Evolutionary conservation across 2,329 filamentous ascomycete species (phyloP).

Genomic region (Fusarium sulawesiense): DNA sequence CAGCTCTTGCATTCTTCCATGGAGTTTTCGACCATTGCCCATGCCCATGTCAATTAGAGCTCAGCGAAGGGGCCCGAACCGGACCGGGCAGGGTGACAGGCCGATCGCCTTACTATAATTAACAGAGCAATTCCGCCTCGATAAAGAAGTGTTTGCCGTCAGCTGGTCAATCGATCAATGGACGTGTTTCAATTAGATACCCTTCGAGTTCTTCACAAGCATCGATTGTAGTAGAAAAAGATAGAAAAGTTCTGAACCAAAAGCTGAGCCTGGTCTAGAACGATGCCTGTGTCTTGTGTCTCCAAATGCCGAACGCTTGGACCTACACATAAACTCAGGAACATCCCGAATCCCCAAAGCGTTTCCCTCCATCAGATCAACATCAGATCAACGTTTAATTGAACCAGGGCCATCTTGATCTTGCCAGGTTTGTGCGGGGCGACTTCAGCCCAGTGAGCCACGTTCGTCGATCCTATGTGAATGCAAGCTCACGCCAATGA

Average conservation of each 20-base stretch:
- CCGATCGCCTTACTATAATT: neutral
- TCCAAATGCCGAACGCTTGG: neutral
- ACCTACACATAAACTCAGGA: neutral
- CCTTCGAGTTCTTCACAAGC: too few relatives aligned
- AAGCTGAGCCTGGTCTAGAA: neutral
- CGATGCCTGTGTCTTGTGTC: too few relatives aligned
- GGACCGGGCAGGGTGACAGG: neutral
- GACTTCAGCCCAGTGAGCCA: neutral
- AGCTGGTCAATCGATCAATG: neutral
- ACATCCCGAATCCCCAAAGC: neutral
- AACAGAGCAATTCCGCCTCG: neutral
- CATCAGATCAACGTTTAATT: neutral
- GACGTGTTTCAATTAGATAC: too few relatives aligned
- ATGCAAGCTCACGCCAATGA: neutral
- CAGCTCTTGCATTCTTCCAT: neutral
- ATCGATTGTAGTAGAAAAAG: neutral
- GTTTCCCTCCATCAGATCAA: neutral
- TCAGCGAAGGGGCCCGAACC: neutral
- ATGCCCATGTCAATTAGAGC: neutral
- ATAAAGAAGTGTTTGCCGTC: neutral
- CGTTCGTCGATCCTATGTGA: neutral
- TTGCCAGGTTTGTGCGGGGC: neutral
- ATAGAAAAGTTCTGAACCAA: neutral
- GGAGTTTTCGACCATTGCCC: neutral
- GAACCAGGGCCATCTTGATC: neutral